A percentile compares a stretch with the other conserved stretches of the same genome.
These are phyloP conservation scores for Flaveria sonorensis DNA, from an alignment of 129 eudicot genomes.

Conservation along the genomic window DNA sequence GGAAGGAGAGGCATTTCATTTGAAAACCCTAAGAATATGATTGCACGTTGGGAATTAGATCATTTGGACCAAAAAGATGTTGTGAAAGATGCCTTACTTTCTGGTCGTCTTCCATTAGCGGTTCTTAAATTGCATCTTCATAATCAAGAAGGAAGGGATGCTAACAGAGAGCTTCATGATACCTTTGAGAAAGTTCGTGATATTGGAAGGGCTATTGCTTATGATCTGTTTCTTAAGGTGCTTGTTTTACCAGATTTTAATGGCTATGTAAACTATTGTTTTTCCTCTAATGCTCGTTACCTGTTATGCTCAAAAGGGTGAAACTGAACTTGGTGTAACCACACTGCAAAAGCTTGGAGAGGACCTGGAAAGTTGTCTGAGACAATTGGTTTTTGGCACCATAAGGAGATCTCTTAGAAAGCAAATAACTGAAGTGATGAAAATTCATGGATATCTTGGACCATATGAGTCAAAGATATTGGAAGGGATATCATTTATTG, in stretches of 20 bases:
- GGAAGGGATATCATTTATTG: slow-evolving; percentile 73
- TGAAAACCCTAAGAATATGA: slow-evolving; percentile 94
- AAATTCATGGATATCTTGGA: slow-evolving; percentile 67
- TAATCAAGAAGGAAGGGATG: slow-evolving; percentile 42
- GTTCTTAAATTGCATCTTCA: slow-evolving; percentile 93
- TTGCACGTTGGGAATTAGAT: slow-evolving; percentile 85
- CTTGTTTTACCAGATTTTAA: slow-evolving; percentile 34
- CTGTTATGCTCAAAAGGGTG: slow-evolving; percentile 58
- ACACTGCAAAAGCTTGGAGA: slow-evolving; percentile 98
- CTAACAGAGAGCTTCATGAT: slow-evolving; percentile 60
- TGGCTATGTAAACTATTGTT: slow-evolving; percentile 30
- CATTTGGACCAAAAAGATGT: slow-evolving; percentile 76
- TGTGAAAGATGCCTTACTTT: slow-evolving; percentile 83
- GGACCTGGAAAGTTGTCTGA: slow-evolving; percentile 70
- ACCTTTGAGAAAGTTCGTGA: slow-evolving; percentile 89
- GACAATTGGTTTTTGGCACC: slow-evolving; percentile 82
- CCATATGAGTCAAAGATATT: slow-evolving; percentile 72
- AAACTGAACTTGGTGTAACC: slow-evolving; percentile 75
- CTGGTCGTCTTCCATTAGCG: slow-evolving; percentile 97
- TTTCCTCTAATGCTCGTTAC: slow-evolving; percentile 17
- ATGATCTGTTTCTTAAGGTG: slow-evolving; percentile 87
- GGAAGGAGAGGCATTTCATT: slow-evolving; percentile 44
- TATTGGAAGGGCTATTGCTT: slow-evolving; percentile 94
- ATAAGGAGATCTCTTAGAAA: slow-evolving; percentile 81
- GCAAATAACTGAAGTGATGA: slow-evolving; percentile 80